These are phyloP conservation scores for Alternaria sp. DNA, from an alignment of 2,329 filamentous ascomycete genomes.

Conservation along the genomic window DNA sequence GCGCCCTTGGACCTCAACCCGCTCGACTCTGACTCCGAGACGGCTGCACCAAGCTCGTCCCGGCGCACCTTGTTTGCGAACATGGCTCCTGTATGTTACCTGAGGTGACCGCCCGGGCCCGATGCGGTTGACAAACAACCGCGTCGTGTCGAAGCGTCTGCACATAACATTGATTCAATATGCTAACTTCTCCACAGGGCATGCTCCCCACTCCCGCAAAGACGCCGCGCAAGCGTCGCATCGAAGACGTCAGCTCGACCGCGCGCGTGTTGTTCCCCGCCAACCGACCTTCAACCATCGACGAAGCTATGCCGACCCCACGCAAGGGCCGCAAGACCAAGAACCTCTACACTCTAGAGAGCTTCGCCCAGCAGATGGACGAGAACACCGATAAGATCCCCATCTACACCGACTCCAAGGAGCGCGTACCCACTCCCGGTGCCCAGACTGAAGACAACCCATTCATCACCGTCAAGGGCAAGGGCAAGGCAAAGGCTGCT, in stretches of 20 bases:
- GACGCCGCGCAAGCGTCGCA: slow-evolving; percentile 70
- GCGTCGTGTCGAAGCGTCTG: no score
- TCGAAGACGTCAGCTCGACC: slow-evolving; percentile 52
- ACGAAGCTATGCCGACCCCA: slow-evolving; percentile 65
- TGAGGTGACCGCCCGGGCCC: slow-evolving; percentile 13
- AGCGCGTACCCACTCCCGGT: slow-evolving; percentile 73
- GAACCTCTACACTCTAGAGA: slow-evolving; percentile 52
- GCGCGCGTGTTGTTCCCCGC: slow-evolving; percentile 65
- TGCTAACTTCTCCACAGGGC: slow-evolving; percentile 37
- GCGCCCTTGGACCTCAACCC: slow-evolving; percentile 24
- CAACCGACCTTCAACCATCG: slow-evolving; percentile 67
- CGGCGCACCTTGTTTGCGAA: slow-evolving; percentile 31
- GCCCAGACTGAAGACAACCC: slow-evolving; percentile 70
- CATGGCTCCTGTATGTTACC: slow-evolving; percentile 33
- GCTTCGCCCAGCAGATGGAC: slow-evolving; percentile 56
- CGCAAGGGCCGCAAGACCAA: slow-evolving; percentile 64
- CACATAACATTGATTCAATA: no score
- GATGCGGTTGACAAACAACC: slow-evolving; percentile 3
- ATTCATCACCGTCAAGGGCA: slow-evolving; percentile 65
- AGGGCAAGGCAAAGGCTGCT: slow-evolving; percentile 53
- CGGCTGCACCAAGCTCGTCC: slow-evolving; percentile 32
- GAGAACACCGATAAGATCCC: slow-evolving; percentile 67
- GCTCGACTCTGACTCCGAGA: slow-evolving; percentile 43
- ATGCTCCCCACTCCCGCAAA: slow-evolving; percentile 82
- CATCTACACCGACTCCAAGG: slow-evolving; percentile 81